Conservation (phyloP, 2,329 filamentous ascomycete genomes). For the Cercospora sojina region DNA sequence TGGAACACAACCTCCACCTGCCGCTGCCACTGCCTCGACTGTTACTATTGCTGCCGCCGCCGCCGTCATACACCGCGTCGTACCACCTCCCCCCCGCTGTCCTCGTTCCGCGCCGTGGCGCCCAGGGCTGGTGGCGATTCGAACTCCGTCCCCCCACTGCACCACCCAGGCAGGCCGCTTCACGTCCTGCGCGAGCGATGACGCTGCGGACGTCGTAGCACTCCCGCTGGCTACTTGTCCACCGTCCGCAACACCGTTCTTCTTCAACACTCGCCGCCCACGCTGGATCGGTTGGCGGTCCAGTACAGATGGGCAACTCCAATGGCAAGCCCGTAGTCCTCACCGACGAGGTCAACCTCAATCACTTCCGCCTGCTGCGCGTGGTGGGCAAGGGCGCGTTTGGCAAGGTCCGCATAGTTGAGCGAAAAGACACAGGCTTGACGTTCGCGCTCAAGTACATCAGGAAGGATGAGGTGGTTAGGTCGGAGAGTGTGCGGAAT, state of each 20-base stretch:
- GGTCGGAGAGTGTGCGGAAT: slow-evolving; percentile 95
- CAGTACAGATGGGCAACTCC: slow-evolving; percentile 76
- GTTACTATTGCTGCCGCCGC: background rate
- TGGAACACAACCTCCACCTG: slow-evolving; percentile 3
- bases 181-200: slow-evolving; percentile 13
- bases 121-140: background rate
- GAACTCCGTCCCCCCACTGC: background rate
- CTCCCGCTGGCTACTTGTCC: background rate
- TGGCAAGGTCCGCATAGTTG: slow-evolving; percentile 97
- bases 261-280: background rate
- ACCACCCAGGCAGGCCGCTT: background rate
- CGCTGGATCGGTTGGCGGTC: background rate
- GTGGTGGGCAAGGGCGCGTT: slow-evolving; percentile 98
- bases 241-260: background rate
- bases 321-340: slow-evolving; percentile 91
- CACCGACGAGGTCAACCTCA: slow-evolving; percentile 94
- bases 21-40: background rate
- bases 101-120: background rate
- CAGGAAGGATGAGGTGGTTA: slow-evolving; percentile 97
- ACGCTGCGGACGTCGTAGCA: slow-evolving; percentile 7
- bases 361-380: slow-evolving; percentile 91
- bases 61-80: background rate
- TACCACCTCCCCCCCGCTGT: background rate
- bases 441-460: slow-evolving; percentile 98
- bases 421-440: slow-evolving; percentile 90